These are phyloP conservation scores for Skeletonema potamos DNA, from an alignment of 108 stramenopile genomes.

Conservation along the genomic window DNA sequence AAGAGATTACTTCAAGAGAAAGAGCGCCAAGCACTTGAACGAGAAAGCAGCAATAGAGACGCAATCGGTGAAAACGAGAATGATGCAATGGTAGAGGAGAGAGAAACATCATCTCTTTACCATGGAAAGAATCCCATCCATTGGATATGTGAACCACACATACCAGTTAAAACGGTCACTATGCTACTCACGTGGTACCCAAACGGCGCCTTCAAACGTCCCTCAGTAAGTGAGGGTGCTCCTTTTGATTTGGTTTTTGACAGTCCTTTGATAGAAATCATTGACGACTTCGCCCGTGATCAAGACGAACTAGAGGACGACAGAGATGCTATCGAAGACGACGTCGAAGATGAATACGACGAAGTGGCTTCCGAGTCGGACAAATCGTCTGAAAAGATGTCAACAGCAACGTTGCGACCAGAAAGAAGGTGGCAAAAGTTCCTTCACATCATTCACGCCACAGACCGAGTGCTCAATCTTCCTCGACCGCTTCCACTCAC, in stretches of 20 bases:
- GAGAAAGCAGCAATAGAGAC: background rate
- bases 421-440: conserved; percentile 29
- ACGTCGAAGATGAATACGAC: conserved; percentile 4
- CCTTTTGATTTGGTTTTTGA: background rate
- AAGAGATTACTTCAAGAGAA: conserved; percentile 2
- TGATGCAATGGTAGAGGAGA: too few relatives aligned
- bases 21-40: background rate
- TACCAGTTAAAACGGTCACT: conserved; percentile 63
- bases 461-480: conserved; percentile 3
- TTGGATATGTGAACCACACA: conserved; percentile 52
- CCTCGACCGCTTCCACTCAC: too few relatives aligned
- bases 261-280: conserved; percentile 34
- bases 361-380: conserved; percentile 7
- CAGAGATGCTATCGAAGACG: background rate
- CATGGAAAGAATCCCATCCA: conserved; percentile 34
- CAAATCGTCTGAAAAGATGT: too few relatives aligned
- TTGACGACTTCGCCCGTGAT: conserved; percentile 35
- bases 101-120: background rate
- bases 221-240: conserved; percentile 4
- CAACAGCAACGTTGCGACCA: background rate
- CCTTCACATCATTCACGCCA: conserved; percentile 23
- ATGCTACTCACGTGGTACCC: conserved; percentile 46
- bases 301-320: background rate
- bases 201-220: conserved; percentile 32
- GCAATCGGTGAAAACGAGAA: background rate